Conservation (phyloP, 768 basidiomycete species). For the Pholiota conissans region DNA sequence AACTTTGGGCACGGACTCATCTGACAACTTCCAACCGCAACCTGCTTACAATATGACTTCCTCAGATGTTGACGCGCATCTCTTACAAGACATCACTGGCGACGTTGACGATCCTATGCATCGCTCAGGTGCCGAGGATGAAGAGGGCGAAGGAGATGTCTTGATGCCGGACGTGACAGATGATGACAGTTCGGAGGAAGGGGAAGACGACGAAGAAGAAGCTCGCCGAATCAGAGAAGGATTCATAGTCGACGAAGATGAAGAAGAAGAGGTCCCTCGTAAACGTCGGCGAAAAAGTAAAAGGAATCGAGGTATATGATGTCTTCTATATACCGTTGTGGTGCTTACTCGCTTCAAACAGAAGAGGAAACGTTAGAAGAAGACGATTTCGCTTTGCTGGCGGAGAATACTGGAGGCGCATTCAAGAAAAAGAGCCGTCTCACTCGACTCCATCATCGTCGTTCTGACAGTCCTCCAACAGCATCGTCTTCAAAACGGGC, state of each 20-base stretch:
- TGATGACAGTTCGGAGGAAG: constrained; percentile 84
- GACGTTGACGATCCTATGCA: constrained; percentile 65
- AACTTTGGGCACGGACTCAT: too few species aligned
- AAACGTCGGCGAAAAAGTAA: constrained; percentile 68
- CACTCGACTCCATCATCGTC: constrained; percentile 69
- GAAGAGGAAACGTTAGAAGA: constrained; percentile 82
- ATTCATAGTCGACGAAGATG: constrained; percentile 92
- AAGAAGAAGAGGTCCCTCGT: constrained; percentile 71
- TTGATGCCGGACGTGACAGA: constrained; percentile 58
- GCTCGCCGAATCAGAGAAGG: constrained; percentile 77
- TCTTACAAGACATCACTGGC: constrained; percentile 24
- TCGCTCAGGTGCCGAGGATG: constrained; percentile 52
- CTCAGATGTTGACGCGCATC: constrained; percentile 37
- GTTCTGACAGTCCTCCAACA: constrained; percentile 68
- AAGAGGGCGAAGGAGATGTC: constrained; percentile 56
- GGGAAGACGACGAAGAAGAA: constrained; percentile 91
- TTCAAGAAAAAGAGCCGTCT: constrained; percentile 67
- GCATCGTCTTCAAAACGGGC: constrained; percentile 62
- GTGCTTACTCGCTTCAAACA: constrained; percentile 32
- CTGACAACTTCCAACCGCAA: not conserved
- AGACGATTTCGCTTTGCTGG: constrained; percentile 88
- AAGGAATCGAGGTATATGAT: constrained; percentile 52
- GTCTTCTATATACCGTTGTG: constrained; percentile 8
- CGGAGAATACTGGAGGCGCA: constrained; percentile 84
- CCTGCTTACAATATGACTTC: constrained; percentile 54